A percentile compares a stretch with the other conserved stretches of the same genome.
These are phyloP conservation scores for Phytophthora palmivora DNA, from an alignment of 352 stramenopile genomes.

Conservation along the genomic window DNA sequence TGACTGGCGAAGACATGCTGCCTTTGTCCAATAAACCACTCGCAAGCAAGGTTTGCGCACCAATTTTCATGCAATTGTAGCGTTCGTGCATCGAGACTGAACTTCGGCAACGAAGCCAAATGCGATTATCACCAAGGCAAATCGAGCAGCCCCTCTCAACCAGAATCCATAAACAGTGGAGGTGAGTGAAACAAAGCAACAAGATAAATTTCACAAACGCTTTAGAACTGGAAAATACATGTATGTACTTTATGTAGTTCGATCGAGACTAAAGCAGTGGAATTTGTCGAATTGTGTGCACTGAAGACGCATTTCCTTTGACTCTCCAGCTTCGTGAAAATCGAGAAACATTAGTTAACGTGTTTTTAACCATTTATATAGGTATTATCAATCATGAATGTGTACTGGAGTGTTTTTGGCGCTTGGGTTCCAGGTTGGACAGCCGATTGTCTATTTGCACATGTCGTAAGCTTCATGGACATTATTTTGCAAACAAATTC, in stretches of 20 bases:
- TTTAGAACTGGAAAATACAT: too few species aligned
- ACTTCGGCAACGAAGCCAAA: too few species aligned
- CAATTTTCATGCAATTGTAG: conserved; percentile 23
- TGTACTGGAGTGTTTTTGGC: too few species aligned
- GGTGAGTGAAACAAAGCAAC: background rate
- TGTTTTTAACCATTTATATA: too few species aligned
- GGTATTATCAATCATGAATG: too few species aligned
- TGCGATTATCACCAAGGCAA: conserved; percentile 4
- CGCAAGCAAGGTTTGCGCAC: conserved; percentile 1
- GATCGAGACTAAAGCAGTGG: too few species aligned
- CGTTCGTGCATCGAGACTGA: conserved; percentile 18
- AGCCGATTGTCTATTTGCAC: conserved; percentile 19
- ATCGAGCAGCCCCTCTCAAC: conserved; percentile 18
- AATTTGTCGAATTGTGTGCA: too few species aligned
- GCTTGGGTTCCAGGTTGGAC: conserved; percentile 2
- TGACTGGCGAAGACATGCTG: conserved; percentile 15
- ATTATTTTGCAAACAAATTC: conserved; percentile 26
- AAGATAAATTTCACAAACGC: conserved; percentile 5
- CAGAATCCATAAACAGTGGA: too few species aligned
- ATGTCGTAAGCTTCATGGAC: conserved; percentile 2
- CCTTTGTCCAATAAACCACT: conserved; percentile 10
- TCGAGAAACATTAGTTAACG: conserved; percentile 23
- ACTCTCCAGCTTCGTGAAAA: too few species aligned
- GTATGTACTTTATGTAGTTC: too few species aligned
- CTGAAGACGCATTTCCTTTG: background rate